Base-by-base conservation (phyloP, 768 basidiomycete genomes). In the Termitomyces sp. region DNA sequence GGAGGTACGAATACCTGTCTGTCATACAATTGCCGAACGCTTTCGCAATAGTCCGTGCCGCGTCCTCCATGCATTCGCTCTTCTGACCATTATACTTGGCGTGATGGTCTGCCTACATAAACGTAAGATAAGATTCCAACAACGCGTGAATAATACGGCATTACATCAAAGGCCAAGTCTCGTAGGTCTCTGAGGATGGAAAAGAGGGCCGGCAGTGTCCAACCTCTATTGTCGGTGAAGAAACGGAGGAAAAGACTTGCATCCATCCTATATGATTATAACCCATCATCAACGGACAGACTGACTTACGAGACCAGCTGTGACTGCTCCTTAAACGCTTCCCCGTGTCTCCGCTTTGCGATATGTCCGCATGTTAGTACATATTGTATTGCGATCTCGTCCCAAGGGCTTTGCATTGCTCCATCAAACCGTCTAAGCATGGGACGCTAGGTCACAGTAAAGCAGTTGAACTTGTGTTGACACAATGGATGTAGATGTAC, bases 11-110 rank as follows among this genome's bases (percentile, higher is more conserved):
- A 30, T 53, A 78, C 77, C 75, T 72, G 58, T 98, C 97, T 20
- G 85, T 93, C 69, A 97, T 83, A 69, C 95, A 97, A 62, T 83
- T 81, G 34, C 90, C 86, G 71, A 98, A 96, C 2, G 93, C 93
- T 66, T 93, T 95, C 41, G 90, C 88, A 57, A 95, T 91, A 15
- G 85, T 82, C 46, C 93, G 77, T 0, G 95, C 93, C 4, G 92
- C 87, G 65, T 93, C 92, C 65, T 97, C 93, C 83, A 93, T 88
- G 65, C 81, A 81, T 63, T 87, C 83, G 66, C 77, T 82, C 61
- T 75, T 81, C 62, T 87, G 78, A 51, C 73, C 73, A 61, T 83
- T 80, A 51, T 80, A 76, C 70, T 78, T 81, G 34, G 83, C 83
- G 59, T 87, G 79, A 20, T 79, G 70, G 64, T 89, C 87, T 46